Base-by-base conservation (phyloP, 768 basidiomycete genomes). In the Lactarius sanguifluus region DNA sequence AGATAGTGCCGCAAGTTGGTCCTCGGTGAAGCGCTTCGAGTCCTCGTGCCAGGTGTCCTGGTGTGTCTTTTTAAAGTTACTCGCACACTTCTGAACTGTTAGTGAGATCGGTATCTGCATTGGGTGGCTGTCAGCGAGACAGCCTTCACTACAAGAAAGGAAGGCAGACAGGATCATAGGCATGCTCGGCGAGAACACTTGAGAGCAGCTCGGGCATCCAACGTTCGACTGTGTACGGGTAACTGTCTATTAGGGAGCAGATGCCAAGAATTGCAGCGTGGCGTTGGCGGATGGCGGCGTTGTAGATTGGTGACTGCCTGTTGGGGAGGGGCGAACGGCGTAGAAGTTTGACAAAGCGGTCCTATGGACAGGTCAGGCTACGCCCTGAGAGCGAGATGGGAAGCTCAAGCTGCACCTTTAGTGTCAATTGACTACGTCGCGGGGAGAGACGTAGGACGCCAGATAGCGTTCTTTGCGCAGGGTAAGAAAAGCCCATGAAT, bases 191-290 rank as follows among this genome's bases (percentile, higher is more conserved):
- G 63, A 95, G 80, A 23, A 91, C 83, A 66, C 84, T 87, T 45
- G 91, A 89, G 68, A 96, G 78, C 54, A 97, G 82, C 57, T 88
- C 86, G 0, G 95, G 92, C 85, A 96, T 88, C 90, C 95, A 98
- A 69, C 88, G 86, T 73, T 96, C 96, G 16, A 98, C 90, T 2
- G 94, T 95, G 77, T 97, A 97, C 0, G 96, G 96, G 75, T 91
- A 96, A 64, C 94, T 96, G 72, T 96, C 92, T 40, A 98, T 86
- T 38, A 98, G 80, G 6, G 96, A 93, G 70, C 92, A 93, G 54
- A 96, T 87, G n/a, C 96, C 96, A 57, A 98, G 82, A 64, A 98
- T 91, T 2, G 94, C 94, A 30, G 92, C 91, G 76, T 97, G 94
- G 28, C 92, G 84, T 73, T 89, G 85, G 32, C 92, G 86, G 16